A percentile compares a stretch with the other conserved stretches of the same genome.
Evolutionary conservation across 2,329 filamentous ascomycete genomes (phyloP).

Genomic region (Pseudogymnoascus sp.): DNA sequence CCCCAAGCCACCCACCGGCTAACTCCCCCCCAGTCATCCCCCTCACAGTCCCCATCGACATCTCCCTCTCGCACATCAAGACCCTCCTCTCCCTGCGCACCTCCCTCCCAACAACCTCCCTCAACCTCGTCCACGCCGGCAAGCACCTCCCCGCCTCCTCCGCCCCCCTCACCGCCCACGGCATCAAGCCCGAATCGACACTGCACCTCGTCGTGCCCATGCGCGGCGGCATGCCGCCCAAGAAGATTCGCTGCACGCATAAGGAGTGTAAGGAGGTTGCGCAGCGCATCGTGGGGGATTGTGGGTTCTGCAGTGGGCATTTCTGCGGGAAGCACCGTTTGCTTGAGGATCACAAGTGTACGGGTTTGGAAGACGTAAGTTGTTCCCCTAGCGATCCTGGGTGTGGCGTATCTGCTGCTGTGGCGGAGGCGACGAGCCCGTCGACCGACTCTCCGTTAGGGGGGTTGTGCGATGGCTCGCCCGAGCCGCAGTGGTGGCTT

Average conservation of each 20-base stretch:
- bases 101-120: constrained; percentile 41
- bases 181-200: constrained; percentile 42
- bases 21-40: constrained; percentile 41
- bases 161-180: constrained; percentile 37
- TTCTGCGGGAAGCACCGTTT: constrained; percentile 94
- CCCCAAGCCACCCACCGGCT: no score
- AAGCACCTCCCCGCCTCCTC: constrained; percentile 42
- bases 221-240: constrained; percentile 54
- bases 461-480: background rate
- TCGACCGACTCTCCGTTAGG: background rate
- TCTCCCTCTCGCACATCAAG: constrained; percentile 47
- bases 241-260: constrained; percentile 78
- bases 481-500: constrained; percentile 33
- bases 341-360: constrained; percentile 90
- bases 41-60: constrained; percentile 45
- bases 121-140: constrained; percentile 51
- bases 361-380: constrained; percentile 77
- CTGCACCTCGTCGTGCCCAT: constrained; percentile 49
- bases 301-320: constrained; percentile 86
- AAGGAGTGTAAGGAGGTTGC: constrained; percentile 83
- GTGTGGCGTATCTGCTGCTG: background rate
- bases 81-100: constrained; percentile 51
- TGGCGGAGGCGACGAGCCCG: background rate
- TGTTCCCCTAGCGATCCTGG: constrained; percentile 19
- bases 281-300: constrained; percentile 92